Conservation (phyloP, 1,284 basidiomycete genomes). For the Boletus hoseneyae region DNA sequence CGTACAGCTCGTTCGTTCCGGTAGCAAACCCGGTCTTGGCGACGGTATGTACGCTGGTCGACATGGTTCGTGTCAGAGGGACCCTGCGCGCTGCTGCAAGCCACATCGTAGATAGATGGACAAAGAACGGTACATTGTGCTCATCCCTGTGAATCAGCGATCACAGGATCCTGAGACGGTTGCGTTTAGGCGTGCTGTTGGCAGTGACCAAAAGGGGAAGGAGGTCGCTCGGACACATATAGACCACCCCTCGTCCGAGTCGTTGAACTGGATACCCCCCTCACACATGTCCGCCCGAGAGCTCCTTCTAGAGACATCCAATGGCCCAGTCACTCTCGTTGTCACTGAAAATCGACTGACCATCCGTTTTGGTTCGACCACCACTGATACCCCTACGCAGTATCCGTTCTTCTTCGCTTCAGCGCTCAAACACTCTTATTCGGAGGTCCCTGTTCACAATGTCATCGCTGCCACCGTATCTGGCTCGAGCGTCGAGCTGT, state of each 20-base stretch:
- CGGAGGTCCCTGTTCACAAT: slow-evolving; percentile 42
- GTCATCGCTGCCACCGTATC: slow-evolving; percentile 50
- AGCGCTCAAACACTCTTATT: slow-evolving; percentile 2
- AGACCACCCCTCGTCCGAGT: too few relatives aligned
- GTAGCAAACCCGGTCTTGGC: slow-evolving; percentile 65
- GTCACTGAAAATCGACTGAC: slow-evolving; percentile 20
- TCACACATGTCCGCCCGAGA: slow-evolving; percentile 20
- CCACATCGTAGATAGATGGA: too few relatives aligned
- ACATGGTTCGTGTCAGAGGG: too few relatives aligned
- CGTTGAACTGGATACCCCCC: not conserved
- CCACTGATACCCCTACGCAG: not conserved
- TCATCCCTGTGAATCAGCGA: too few relatives aligned
- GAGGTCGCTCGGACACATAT: too few relatives aligned
- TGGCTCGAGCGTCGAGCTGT: slow-evolving; percentile 39
- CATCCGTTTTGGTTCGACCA: slow-evolving; percentile 3
- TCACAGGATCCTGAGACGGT: too few relatives aligned
- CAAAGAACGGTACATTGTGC: too few relatives aligned
- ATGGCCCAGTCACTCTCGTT: slow-evolving; percentile 15
- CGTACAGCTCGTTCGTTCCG: slow-evolving; percentile 75
- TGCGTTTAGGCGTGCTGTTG: too few relatives aligned
- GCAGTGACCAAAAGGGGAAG: too few relatives aligned
- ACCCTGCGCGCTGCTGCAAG: too few relatives aligned
- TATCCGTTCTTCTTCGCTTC: slow-evolving; percentile 13
- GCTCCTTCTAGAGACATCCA: slow-evolving; percentile 19
- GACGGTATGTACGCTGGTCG: slow-evolving; percentile 43